These are phyloP conservation scores for Gossypium mustelinum DNA, from an alignment of 345 rosid genomes.

Conservation along the genomic window DNA sequence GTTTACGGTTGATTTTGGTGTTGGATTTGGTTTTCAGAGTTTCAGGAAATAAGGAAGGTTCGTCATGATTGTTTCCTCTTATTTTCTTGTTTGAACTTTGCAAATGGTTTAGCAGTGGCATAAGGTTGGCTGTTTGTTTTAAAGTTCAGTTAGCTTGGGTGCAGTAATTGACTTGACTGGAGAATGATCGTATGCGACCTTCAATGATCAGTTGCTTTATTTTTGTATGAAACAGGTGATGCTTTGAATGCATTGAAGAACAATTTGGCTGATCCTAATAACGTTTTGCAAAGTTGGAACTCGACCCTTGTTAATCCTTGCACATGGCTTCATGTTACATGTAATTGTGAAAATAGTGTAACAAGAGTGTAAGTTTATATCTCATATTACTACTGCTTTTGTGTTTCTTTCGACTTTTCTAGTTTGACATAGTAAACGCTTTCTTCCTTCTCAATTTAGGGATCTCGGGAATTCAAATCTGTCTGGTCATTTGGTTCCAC, in stretches of 20 bases:
- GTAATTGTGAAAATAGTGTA: constrained; percentile 91
- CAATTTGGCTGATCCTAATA: constrained; percentile 74
- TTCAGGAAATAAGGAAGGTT: not conserved
- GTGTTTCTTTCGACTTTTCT: not conserved
- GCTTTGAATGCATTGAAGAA: constrained; percentile 77
- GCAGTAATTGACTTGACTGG: not conserved
- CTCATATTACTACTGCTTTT: too few species aligned
- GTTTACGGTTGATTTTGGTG: not conserved
- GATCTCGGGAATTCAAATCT: not conserved
- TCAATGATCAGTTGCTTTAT: not conserved
- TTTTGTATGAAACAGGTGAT: constrained; percentile 61
- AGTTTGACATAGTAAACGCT: not conserved
- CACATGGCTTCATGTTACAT: constrained; percentile 95
- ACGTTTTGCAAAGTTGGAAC: constrained; percentile 96
- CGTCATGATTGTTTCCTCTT: not conserved
- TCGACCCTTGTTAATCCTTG: constrained; percentile 94
- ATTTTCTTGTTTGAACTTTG: not conserved
- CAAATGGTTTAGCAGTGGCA: not conserved
- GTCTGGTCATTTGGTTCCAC: not conserved
- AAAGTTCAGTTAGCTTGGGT: not conserved
- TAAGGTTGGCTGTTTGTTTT: not conserved
- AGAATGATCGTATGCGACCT: too few species aligned
- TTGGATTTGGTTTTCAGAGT: not conserved
- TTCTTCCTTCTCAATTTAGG: not conserved
- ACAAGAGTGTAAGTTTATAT: constrained; percentile 64